Evolutionary conservation across 2,329 filamentous ascomycete species (phyloP).

Genomic region (Diaporthe citriasiana): DNA sequence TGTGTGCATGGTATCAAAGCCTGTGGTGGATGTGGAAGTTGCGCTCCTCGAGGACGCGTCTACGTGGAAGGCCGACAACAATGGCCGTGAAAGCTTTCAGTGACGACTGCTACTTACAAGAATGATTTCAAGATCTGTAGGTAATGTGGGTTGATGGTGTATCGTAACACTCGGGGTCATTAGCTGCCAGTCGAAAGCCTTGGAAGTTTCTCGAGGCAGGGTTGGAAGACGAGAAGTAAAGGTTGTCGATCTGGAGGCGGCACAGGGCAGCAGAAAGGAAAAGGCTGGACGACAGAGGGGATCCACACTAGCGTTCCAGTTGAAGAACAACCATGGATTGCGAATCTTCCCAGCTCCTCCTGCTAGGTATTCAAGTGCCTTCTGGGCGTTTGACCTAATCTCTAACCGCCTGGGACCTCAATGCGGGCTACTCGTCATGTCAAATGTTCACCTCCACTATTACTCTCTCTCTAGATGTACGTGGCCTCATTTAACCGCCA

Average conservation of each 20-base stretch:
- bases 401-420: neutral
- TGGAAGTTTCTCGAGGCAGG: neutral
- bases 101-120: neutral
- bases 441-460: neutral
- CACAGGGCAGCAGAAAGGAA: neutral
- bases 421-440: neutral
- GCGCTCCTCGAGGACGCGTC: neutral
- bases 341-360: neutral
- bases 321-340: too few species aligned
- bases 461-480: neutral
- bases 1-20: neutral
- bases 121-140: neutral
- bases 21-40: neutral
- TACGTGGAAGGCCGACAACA: too few species aligned
- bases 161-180: neutral
- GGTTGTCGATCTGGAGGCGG: neutral
- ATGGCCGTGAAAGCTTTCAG: neutral
- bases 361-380: neutral
- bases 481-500: too few species aligned
- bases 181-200: neutral
- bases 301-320: neutral
- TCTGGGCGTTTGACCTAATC: neutral
- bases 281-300: neutral
- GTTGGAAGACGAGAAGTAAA: neutral
- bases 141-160: neutral